Evolutionary conservation across 2,329 filamentous ascomycete genomes (phyloP).

Genomic region (Aspergillus phoenicis): DNA sequence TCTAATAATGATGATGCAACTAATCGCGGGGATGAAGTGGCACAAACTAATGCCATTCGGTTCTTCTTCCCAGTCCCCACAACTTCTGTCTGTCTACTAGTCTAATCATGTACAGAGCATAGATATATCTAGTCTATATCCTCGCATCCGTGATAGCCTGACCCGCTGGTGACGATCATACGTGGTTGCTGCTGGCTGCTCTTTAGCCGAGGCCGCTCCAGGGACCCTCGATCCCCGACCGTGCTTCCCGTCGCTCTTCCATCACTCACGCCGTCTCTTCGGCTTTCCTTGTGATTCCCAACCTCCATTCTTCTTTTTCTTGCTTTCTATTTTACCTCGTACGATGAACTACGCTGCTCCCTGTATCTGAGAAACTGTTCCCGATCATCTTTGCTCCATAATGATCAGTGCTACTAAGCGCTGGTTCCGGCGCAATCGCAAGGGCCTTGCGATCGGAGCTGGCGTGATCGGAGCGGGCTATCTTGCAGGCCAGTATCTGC

Average conservation of each 20-base stretch:
- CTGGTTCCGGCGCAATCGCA: conserved; percentile 92
- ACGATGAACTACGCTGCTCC: conserved; percentile 19
- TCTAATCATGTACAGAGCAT: neutral
- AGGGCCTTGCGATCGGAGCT: conserved; percentile 82
- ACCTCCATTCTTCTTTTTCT: neutral
- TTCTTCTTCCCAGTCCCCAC: no score
- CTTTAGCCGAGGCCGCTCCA: conserved; percentile 36
- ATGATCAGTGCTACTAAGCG: conserved; percentile 76
- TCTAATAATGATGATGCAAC: neutral
- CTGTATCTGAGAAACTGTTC: conserved; percentile 9
- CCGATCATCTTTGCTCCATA: conserved; percentile 22
- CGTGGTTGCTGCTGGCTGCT: neutral
- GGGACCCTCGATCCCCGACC: conserved; percentile 17
- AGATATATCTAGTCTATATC: neutral
- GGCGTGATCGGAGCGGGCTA: conserved; percentile 89
- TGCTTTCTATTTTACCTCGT: conserved; percentile 7
- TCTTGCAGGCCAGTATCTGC: conserved; percentile 86
- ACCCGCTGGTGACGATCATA: conserved; percentile 3
- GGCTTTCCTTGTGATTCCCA: neutral
- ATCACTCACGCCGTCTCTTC: conserved; percentile 6
- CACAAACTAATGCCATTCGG: neutral
- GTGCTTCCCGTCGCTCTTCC: conserved; percentile 7
- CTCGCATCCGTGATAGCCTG: neutral
- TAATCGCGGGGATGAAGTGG: neutral
- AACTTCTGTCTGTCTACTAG: no score